A percentile compares a stretch with the other conserved stretches of the same genome.
Conservation (phyloP, 2,329 filamentous ascomycete genomes). For the Aspergillus brasiliensis region DNA sequence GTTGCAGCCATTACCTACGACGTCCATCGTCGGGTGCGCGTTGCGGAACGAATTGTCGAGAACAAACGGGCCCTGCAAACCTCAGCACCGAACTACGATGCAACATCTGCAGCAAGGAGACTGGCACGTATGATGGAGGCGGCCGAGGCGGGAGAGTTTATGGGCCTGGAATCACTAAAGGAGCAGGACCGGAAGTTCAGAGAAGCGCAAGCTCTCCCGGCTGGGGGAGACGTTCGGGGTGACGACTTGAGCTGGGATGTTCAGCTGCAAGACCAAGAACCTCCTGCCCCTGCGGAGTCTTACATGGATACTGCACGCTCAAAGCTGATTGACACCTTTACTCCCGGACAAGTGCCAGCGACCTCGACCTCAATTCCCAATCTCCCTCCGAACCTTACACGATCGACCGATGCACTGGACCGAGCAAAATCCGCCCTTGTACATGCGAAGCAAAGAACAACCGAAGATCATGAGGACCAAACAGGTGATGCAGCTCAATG, state of each 20-base stretch:
- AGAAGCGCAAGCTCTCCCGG: constrained; percentile 11
- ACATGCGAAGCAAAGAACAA: neutral
- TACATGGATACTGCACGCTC: constrained; percentile 7
- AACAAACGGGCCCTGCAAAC: constrained; percentile 47
- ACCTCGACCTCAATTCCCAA: neutral
- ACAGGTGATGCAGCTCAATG: neutral
- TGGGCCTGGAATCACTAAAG: constrained; percentile 41
- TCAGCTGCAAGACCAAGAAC: neutral
- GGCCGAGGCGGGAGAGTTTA: constrained; percentile 47
- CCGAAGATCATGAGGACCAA: neutral
- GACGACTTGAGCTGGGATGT: neutral
- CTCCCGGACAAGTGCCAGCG: neutral
- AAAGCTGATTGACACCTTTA: neutral
- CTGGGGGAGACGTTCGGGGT: neutral
- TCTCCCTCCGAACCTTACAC: constrained; percentile 6
- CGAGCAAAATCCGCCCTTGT: neutral
- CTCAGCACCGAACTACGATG: constrained; percentile 46
- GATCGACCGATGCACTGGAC: constrained; percentile 2
- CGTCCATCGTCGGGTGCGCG: constrained; percentile 41
- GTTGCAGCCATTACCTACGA: constrained; percentile 47
- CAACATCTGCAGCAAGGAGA: constrained; percentile 38
- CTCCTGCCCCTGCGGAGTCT: neutral
- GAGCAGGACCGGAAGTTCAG: constrained; percentile 25
- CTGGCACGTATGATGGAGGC: constrained; percentile 47
- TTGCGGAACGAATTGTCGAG: constrained; percentile 47